Percentiles rank a stretch among this genome's conserved stretches.
Conservation (phyloP, 257 asterid species). For the Gynochthodes officinalis region DNA sequence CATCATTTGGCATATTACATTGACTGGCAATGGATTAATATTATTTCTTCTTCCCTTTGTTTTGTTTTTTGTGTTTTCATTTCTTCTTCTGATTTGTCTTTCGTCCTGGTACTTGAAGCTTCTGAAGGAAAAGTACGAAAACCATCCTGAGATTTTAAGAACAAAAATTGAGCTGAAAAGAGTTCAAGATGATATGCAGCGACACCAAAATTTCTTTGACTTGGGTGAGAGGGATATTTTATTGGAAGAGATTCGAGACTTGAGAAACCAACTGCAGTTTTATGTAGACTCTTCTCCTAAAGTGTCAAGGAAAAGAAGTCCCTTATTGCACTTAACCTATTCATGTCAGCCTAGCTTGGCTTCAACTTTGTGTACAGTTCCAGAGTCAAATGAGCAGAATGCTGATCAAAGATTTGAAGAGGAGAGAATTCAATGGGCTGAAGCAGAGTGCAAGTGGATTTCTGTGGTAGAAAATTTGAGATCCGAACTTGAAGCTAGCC, state of each 20-base stretch:
- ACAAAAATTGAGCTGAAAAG: conserved; percentile 67
- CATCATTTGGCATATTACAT: conserved; percentile 11
- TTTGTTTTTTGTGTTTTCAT: conserved; percentile 16
- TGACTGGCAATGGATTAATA: conserved; percentile 14
- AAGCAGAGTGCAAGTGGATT: conserved; percentile 88
- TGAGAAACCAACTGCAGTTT: conserved; percentile 71
- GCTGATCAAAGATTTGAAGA: conserved; percentile 61
- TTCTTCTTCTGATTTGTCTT: conserved; percentile 20
- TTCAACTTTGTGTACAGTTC: conserved; percentile 37
- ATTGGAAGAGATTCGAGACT: conserved; percentile 85
- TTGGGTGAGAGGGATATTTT: conserved; percentile 94
- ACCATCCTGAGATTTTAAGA: conserved; percentile 84
- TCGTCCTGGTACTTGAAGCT: conserved; percentile 51
- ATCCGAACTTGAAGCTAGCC: conserved; percentile 61
- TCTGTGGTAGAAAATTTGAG: conserved; percentile 78
- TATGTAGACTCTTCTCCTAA: conserved; percentile 72
- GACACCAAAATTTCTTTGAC: conserved; percentile 81
- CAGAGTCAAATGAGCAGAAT: conserved; percentile 46
- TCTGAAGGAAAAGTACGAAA: conserved; percentile 74
- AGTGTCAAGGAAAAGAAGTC: conserved; percentile 46
- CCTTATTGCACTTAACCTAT: conserved; percentile 55
- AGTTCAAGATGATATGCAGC: conserved; percentile 78
- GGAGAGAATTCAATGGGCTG: conserved; percentile 83
- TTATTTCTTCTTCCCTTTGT: conserved; percentile 19
- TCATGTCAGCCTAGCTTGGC: conserved; percentile 62